Base-by-base conservation (phyloP, 331 rosid genomes). In the Pyrus hybrid region DNA sequence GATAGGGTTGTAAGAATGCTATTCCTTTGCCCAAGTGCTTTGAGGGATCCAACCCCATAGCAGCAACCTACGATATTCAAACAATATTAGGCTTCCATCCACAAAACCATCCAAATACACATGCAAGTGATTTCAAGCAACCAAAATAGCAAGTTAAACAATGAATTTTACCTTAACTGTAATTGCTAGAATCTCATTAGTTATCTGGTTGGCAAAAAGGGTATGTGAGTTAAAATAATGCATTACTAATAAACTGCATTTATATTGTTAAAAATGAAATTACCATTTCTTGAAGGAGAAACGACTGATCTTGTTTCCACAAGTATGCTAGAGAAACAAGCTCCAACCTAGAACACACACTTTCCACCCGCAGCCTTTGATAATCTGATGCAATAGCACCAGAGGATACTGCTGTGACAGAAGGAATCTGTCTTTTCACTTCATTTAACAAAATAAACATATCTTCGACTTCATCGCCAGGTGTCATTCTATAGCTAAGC, bases 321-420 rank as follows among this genome's bases (percentile, higher is more conserved):
- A 94, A 84, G 82, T 88, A 94, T 71, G 99, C 96, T 77, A 92
- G 80, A 80, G 99, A 94, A 88, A 94, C 97, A 87, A 94, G 95
- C 76, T 97, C 97, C 83, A 94, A 91, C 96, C 99, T 91, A 77
- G 99, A 86, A 88, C 99, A 94, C 33, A 94, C 90, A 92, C 95
- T 86, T 88, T 94, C 99, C 69, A 94, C 99, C 68, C 99, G 91
- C 82, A 94, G 84, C 81, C 99, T 87, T 82, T 91, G 97, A 83
- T 94, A 94, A 80, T 94, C 96, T 35, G 99, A 92, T 78, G 97
- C 99, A 86, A 94, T 92, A 82, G 97, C 97, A 76, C 99, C 99
- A 57, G 99, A 94, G 29, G 88, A 90, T 64, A 94, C 97, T 29
- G 97, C 99, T 16, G 82, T 81, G 64, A 92, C 88, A 41, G 90